phyloP scores from a whole-genome alignment of 2,329 filamentous ascomycete species.

The Monilinia laxa region DNA sequence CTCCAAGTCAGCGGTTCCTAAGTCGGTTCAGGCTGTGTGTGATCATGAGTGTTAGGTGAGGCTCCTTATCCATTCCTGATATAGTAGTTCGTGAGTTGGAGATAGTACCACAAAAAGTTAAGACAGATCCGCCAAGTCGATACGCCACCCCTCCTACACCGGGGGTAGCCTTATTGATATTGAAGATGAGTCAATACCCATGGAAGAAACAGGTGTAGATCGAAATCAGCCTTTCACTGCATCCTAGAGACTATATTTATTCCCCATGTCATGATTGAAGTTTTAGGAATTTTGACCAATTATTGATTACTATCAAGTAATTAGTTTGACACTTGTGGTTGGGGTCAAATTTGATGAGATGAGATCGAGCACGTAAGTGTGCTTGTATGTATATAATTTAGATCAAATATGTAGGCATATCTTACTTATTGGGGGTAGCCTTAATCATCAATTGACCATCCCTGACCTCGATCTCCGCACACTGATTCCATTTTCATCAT shows the following conservation, averaged over 20 bases:
- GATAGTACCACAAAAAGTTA: background rate
- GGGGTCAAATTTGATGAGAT: background rate
- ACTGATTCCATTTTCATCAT: background rate
- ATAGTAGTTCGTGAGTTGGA: background rate
- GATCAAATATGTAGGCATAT: constrained; percentile 4
- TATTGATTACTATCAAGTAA: background rate
- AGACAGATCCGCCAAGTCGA: background rate
- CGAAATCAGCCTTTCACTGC: too few species aligned
- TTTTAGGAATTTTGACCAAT: background rate
- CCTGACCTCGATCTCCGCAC: background rate
- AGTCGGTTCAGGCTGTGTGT: background rate
- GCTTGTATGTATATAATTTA: background rate
- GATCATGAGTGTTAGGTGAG: background rate
- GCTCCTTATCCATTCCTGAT: background rate
- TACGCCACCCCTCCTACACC: constrained; percentile 6
- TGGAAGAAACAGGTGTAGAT: background rate
- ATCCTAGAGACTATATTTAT: background rate
- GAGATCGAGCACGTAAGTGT: background rate
- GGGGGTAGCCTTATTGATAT: background rate
- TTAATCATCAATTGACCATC: background rate
- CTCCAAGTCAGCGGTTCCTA: background rate
- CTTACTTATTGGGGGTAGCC: background rate
- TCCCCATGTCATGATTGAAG: background rate
- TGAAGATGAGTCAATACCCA: background rate
- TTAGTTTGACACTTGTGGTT: background rate